phyloP scores from a whole-genome alignment of 345 rosid species.

The Gossypium raimondii region DNA sequence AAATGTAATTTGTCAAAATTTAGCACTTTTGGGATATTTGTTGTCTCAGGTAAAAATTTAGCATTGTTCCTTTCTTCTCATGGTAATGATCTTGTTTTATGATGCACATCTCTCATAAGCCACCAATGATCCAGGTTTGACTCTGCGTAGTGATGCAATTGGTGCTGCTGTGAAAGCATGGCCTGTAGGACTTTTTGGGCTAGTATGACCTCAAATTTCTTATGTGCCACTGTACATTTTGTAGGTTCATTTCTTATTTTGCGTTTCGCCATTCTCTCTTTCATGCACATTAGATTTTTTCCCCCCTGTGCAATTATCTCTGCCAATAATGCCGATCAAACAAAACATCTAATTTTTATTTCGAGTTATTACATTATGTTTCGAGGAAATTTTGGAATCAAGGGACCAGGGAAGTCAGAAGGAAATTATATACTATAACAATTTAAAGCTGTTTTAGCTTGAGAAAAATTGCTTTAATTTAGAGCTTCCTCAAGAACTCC shows the following conservation, averaged over 20 bases:
- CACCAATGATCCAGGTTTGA: constrained; percentile 50
- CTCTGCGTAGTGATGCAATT: constrained; percentile 74
- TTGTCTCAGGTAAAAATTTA: constrained; percentile 62
- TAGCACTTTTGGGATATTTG: constrained; percentile 71
- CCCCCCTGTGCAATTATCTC: neutral
- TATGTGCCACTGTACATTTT: constrained; percentile 34
- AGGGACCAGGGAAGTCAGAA: neutral
- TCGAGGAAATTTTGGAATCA: neutral
- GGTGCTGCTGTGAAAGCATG: constrained; percentile 80
- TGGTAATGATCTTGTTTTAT: neutral
- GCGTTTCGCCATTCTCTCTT: constrained; percentile 10
- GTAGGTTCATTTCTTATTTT: constrained; percentile 30
- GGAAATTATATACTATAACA: neutral
- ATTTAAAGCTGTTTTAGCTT: neutral
- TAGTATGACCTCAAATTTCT: constrained; percentile 62
- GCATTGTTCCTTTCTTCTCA: neutral
- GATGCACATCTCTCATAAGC: constrained; percentile 4
- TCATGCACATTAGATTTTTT: neutral
- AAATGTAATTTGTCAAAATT: constrained; percentile 63
- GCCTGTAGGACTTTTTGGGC: constrained; percentile 85
- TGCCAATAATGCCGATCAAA: neutral
- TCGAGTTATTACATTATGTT: neutral
- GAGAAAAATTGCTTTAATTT: neutral
- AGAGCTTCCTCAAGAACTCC: neutral
- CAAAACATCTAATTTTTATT: neutral